phyloP scores from a whole-genome alignment of 2,329 filamentous ascomycete genomes.

The Fusarium tanahbumbuense region DNA sequence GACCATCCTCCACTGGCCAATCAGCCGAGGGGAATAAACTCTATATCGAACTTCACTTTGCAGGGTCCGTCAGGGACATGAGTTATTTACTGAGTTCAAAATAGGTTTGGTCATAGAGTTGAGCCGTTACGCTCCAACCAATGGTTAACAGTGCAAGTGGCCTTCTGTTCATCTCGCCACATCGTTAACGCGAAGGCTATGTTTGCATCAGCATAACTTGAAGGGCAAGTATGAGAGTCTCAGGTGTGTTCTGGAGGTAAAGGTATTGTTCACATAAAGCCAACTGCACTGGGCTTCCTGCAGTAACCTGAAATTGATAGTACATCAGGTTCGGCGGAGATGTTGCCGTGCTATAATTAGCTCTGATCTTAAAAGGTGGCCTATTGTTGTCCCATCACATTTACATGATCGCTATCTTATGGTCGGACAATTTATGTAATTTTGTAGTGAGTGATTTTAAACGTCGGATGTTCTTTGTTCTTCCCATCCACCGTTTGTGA shows the following conservation, averaged over 20 bases:
- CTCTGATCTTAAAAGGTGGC: accelerated
- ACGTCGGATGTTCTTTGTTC: background rate
- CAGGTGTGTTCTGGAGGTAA: background rate
- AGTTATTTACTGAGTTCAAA: background rate
- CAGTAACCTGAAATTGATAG: accelerated
- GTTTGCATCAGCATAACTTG: background rate
- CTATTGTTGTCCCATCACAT: background rate
- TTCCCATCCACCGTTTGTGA: background rate
- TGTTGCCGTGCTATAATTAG: background rate
- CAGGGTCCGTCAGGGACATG: background rate
- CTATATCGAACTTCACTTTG: background rate
- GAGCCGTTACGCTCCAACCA: background rate
- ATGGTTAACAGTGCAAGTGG: background rate
- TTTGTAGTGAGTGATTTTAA: background rate
- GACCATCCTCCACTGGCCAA: background rate
- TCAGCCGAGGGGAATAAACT: background rate
- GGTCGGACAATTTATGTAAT: background rate
- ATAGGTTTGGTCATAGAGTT: background rate
- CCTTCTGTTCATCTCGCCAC: background rate
- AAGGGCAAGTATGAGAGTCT: background rate
- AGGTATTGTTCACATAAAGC: background rate
- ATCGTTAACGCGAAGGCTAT: background rate
- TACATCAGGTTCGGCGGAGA: accelerated
- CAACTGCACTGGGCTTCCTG: accelerated
- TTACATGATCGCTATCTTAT: background rate